Evolutionary conservation across 805 yeast species (phyloP).

Genomic region (Cyberlindnera xylosilytica): DNA sequence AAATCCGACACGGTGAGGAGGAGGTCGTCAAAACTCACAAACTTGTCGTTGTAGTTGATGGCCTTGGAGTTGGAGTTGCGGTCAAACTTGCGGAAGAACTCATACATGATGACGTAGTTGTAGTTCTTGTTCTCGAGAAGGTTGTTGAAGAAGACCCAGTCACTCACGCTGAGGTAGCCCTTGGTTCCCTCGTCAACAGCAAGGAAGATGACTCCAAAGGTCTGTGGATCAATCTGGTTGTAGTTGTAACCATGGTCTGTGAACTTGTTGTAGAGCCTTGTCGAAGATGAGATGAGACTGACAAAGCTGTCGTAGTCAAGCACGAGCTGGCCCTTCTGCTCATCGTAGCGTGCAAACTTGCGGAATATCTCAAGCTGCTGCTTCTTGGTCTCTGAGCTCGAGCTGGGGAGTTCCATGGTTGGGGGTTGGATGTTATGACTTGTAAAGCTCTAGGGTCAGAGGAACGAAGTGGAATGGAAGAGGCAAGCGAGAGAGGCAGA

Average conservation of each 20-base stretch:
- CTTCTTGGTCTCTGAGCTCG: constrained; percentile 35
- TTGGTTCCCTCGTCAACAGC: constrained; percentile 71
- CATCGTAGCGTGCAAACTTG: constrained; percentile 37
- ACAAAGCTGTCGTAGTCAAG: constrained; percentile 36
- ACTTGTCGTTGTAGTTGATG: constrained; percentile 36
- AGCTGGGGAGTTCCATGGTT: constrained; percentile 34
- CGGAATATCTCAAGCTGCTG: constrained; percentile 42
- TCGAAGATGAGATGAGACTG: constrained; percentile 30
- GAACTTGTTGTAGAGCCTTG: constrained; percentile 18
- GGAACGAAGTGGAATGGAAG: background rate
- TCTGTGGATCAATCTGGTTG: constrained; percentile 50
- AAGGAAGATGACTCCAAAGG: constrained; percentile 70
- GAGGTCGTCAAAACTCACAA: constrained; percentile 37
- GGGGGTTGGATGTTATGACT: too few species aligned
- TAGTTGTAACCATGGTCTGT: constrained; percentile 36
- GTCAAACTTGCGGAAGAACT: constrained; percentile 50
- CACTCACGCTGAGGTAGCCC: constrained; percentile 65
- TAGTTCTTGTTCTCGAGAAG: constrained; percentile 45
- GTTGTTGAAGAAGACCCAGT: constrained; percentile 72
- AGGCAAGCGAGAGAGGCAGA: background rate
- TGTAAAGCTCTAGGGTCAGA: background rate
- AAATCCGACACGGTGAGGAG: constrained; percentile 30
- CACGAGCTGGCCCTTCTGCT: constrained; percentile 31
- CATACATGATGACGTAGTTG: constrained; percentile 50
- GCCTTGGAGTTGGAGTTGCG: constrained; percentile 28